Evolutionary conservation across 768 basidiomycete species (phyloP).

Genomic region (Pisolithus albus): DNA sequence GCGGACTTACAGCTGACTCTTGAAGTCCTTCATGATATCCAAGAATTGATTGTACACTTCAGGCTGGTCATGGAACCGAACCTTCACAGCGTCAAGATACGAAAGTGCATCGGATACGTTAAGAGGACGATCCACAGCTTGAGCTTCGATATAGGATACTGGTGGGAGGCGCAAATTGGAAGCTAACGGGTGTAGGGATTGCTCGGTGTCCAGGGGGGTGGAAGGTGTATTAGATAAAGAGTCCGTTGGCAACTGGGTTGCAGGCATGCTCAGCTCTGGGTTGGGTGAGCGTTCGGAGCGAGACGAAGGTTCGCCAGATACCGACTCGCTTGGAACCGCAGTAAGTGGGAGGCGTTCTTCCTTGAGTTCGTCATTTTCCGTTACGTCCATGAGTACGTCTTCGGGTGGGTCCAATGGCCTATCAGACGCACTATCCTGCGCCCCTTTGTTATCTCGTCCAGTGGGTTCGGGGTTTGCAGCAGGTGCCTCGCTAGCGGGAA

Average conservation of each 20-base stretch:
- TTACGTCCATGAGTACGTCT: constrained; percentile 19
- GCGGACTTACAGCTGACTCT: constrained; percentile 47
- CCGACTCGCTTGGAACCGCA: constrained; percentile 5
- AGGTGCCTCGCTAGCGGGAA: background rate
- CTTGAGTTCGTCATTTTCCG: constrained; percentile 10
- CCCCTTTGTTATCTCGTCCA: constrained; percentile 3
- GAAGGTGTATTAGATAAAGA: constrained; percentile 6
- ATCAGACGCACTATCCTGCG: constrained; percentile 13
- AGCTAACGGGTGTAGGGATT: constrained; percentile 5
- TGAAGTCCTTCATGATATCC: constrained; percentile 74
- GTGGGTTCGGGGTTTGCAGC: constrained; percentile 10
- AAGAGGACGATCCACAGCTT: constrained; percentile 37
- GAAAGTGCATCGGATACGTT: constrained; percentile 58
- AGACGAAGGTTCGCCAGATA: constrained; percentile 4
- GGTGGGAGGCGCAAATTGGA: constrained; percentile 13
- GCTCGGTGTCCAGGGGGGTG: constrained; percentile 8
- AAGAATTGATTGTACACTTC: constrained; percentile 59
- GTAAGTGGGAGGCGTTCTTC: background rate
- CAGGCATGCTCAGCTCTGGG: constrained; percentile 6
- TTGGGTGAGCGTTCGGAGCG: constrained; percentile 8
- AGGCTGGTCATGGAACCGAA: constrained; percentile 50
- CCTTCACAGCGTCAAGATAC: constrained; percentile 60
- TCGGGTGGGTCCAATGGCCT: constrained; percentile 16
- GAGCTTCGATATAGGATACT: constrained; percentile 20
- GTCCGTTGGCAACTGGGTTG: background rate